Evolutionary conservation across 1,139 yeast species (phyloP), one percentile per base, ranked within the genome.

Genomic region (Geotrichum candidum): DNA sequence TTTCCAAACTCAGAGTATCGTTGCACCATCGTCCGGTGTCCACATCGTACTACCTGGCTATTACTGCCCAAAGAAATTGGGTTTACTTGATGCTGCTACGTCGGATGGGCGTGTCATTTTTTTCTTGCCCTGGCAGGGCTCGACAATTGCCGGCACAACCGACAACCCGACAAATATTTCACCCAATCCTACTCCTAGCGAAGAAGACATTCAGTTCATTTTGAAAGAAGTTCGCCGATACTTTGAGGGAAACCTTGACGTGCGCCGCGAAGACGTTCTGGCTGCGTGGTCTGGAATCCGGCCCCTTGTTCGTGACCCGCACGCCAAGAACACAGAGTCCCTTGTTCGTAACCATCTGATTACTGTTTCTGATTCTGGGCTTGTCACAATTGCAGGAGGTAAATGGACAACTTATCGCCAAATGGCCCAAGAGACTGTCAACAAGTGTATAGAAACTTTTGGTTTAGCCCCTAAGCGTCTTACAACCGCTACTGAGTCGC

Each of bases 331-430:
- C 66, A 80, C 81, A 64, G 95, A 90, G 76, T 94, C 91, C 61
- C 81, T 92, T 66, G 97, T 92, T 60, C 86, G 98, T 78, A 88
- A 90, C 68, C 98, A 92, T 76, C 80, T 92, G 72, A 82, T 92
- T 64, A 82, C 88, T 69, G 81, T 84, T 54, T 84, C 96, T 29
- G 84, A 81, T 63, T 80, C 87, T 59, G 95, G 94, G 27, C 82
- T 92, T 68, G 81, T 92, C 58, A 92, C 98, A 57, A 88, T 92
- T 69, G 88, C 96, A 35, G 98, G 98, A 71, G 98, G 98, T 75
- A 92, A 92, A 78, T 92, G 98, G 98, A 92, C 98, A 62, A 92
- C 98, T 51, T 92, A 91, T 79, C 84, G 98, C 78, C 96, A 90
- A 78, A 92, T 92, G 98, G 97, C 98, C 48, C 86, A 91, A 78